These are phyloP conservation scores for Phoenix roebelenii DNA, from an alignment of 176 grass and related monocot species.

Conservation along the genomic window DNA sequence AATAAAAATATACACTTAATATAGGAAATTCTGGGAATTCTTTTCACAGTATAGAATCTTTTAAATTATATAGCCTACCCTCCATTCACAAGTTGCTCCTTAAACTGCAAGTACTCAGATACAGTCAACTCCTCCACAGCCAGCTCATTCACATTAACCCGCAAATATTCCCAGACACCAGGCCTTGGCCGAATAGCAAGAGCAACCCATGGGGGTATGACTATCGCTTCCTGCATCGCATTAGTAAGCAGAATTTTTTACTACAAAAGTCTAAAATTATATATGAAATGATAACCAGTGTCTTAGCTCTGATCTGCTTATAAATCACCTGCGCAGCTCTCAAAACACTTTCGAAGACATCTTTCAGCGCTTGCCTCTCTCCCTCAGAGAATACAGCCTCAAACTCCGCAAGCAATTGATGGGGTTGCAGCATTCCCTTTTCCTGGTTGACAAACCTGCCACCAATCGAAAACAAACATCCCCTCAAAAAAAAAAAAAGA, in stretches of 20 bases:
- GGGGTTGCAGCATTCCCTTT: slow-evolving; percentile 89
- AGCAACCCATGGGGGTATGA: slow-evolving; percentile 73
- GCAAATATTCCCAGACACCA: slow-evolving; percentile 93
- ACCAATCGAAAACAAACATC: neutral
- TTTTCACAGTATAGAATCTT: no score
- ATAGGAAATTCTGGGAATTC: no score
- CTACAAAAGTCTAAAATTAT: neutral
- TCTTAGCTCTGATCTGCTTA: neutral
- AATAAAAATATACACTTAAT: no score
- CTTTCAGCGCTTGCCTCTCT: slow-evolving; percentile 58
- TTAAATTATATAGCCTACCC: slow-evolving; percentile 32
- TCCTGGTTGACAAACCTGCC: slow-evolving; percentile 76
- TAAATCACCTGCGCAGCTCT: slow-evolving; percentile 69
- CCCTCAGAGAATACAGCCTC: slow-evolving; percentile 39
- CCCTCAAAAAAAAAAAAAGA: no score
- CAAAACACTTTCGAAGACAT: slow-evolving; percentile 62
- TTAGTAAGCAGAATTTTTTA: neutral
- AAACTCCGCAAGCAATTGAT: slow-evolving; percentile 79
- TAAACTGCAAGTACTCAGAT: slow-evolving; percentile 89
- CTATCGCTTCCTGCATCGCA: slow-evolving; percentile 70
- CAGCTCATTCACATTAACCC: slow-evolving; percentile 80
- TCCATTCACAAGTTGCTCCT: slow-evolving; percentile 82
- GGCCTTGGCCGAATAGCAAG: slow-evolving; percentile 93
- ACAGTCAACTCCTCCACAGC: slow-evolving; percentile 71
- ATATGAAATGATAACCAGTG: neutral